Conservation (phyloP, 352 stramenopile species). For the Pythium dissotocum region DNA sequence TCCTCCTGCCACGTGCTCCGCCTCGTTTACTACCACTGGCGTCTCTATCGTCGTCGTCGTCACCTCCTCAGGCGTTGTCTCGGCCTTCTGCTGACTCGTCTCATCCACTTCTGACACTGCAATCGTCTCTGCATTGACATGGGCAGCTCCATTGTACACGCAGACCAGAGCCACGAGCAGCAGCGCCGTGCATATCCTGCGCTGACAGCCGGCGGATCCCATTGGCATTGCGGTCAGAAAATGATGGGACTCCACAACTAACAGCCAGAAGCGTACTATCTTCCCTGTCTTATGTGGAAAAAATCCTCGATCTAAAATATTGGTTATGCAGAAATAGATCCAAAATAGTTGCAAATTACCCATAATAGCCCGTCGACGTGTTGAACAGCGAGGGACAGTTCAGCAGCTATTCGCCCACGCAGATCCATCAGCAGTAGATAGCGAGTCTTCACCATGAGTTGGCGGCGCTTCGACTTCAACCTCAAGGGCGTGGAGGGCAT, state of each 20-base stretch:
- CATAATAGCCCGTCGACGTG: conserved; percentile 28
- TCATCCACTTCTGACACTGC: background rate
- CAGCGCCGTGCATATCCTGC: conserved; percentile 13
- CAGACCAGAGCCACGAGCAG: background rate
- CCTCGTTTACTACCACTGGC: background rate
- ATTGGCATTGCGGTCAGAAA: background rate
- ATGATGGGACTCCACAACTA: background rate
- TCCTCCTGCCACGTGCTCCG: background rate
- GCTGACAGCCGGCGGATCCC: background rate
- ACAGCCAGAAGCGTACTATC: background rate
- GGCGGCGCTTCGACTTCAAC: conserved; percentile 87
- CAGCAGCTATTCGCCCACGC: background rate
- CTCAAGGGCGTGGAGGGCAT: conserved; percentile 89
- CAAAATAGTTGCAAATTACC: conserved; percentile 11
- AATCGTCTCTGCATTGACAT: conserved; percentile 9
- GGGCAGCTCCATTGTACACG: background rate
- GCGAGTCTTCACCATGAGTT: conserved; percentile 34
- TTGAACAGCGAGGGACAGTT: conserved; percentile 21
- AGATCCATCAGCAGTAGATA: background rate
- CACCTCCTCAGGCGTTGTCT: background rate
- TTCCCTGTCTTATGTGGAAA: background rate
- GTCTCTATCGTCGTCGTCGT: conserved; percentile 17
- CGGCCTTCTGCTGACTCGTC: background rate
- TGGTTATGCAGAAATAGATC: too few species aligned
- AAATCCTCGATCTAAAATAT: background rate